Evolutionary conservation across 805 yeast species (phyloP).

Genomic region (Lipomyces yamanashiensis): DNA sequence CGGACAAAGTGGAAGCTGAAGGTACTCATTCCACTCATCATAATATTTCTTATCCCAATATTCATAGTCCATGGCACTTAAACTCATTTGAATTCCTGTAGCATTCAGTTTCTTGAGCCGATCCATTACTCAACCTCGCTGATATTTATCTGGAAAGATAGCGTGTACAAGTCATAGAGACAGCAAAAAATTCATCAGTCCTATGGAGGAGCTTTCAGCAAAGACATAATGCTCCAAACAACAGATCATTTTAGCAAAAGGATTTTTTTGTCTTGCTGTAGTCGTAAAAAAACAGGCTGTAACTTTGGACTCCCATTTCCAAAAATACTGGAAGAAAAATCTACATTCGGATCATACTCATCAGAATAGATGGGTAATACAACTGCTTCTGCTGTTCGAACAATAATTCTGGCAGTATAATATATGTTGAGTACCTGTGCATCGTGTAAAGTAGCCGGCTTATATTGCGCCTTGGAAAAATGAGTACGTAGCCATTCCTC

Average conservation of each 20-base stretch:
- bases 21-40: conserved; percentile 10
- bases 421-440: conserved; percentile 2
- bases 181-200: conserved; percentile 4
- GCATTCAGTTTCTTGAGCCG: conserved; percentile 1
- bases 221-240: conserved; percentile 7
- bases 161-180: conserved; percentile 11
- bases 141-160: not conserved
- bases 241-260: conserved; percentile 2
- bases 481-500: conserved; percentile 21
- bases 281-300: not conserved
- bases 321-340: not conserved
- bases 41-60: not conserved
- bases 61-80: not conserved
- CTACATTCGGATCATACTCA: not conserved
- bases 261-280: not conserved
- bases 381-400: not conserved
- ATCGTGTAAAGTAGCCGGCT: conserved; percentile 9
- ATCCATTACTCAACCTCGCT: conserved; percentile 24
- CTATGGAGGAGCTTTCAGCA: not conserved
- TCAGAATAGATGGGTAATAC: not conserved
- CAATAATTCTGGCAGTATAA: conserved; percentile 7
- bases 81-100: conserved; percentile 8
- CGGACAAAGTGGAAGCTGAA: conserved; percentile 5
- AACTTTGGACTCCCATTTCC: not conserved
- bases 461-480: conserved; percentile 17